A percentile compares a stretch with the other conserved stretches of the same genome.
Evolutionary conservation across 1,284 basidiomycete species (phyloP).

Genomic region (Pseudozyma pruni): DNA sequence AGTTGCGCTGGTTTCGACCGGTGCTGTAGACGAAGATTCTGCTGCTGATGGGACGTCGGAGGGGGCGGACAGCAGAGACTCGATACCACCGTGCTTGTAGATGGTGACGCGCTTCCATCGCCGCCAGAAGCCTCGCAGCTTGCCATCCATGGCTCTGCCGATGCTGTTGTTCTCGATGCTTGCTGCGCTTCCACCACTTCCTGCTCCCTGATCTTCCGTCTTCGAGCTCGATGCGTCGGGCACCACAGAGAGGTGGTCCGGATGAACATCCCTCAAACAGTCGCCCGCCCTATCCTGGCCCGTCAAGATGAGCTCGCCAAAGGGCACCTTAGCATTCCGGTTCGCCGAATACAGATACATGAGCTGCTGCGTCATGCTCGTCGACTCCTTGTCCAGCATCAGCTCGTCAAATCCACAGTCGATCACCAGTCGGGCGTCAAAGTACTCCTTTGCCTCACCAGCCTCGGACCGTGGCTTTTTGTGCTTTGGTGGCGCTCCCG

Average conservation of each 20-base stretch:
- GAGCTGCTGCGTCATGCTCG: constrained; percentile 86
- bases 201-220: background rate
- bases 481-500: constrained; percentile 65
- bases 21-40: background rate
- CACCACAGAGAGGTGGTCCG: constrained; percentile 25
- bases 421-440: constrained; percentile 77
- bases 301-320: constrained; percentile 79
- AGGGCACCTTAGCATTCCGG: constrained; percentile 77
- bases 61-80: constrained; percentile 20
- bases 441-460: constrained; percentile 70
- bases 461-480: constrained; percentile 38
- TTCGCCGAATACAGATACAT: constrained; percentile 89
- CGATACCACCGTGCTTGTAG: constrained; percentile 74
- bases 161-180: constrained; percentile 73
- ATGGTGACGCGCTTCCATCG: constrained; percentile 85
- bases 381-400: constrained; percentile 95
- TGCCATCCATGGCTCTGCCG: constrained; percentile 77
- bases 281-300: constrained; percentile 71
- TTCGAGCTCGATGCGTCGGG: background rate
- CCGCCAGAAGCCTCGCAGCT: constrained; percentile 77
- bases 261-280: constrained; percentile 30
- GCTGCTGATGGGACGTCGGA: background rate
- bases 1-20: background rate
- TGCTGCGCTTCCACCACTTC: background rate
- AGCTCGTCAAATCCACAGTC: constrained; percentile 93